phyloP scores from a whole-genome alignment of 495 filamentous ascomycete species.

The Margaritispora aquatica region DNA sequence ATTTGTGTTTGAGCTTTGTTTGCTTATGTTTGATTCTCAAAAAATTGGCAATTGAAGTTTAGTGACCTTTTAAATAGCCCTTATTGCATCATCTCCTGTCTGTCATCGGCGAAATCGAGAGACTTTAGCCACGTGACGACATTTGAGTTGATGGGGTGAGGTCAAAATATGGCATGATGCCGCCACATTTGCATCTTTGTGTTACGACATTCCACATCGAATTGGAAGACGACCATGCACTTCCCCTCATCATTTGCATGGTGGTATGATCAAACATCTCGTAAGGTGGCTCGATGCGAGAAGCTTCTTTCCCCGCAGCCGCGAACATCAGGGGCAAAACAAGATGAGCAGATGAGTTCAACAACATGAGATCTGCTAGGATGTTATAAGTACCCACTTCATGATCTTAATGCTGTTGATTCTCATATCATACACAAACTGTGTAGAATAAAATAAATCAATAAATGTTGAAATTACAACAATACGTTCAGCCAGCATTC shows the following conservation, averaged over 20 bases:
- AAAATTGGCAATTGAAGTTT: too few species aligned
- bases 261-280: neutral
- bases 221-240: neutral
- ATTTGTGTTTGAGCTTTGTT: neutral
- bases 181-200: neutral
- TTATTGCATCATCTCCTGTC: neutral
- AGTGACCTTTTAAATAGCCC: neutral
- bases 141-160: neutral
- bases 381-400: neutral
- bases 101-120: neutral
- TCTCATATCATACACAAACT: neutral
- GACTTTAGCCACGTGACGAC: neutral
- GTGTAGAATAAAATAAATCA: neutral
- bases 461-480: neutral
- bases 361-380: neutral
- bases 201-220: neutral
- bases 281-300: neutral
- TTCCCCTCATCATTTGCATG: neutral
- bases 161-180: neutral
- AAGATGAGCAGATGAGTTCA: neutral
- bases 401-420: neutral
- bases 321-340: neutral
- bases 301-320: neutral
- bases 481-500: neutral
- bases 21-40: conserved; percentile 2